Evolutionary conservation across 2,329 filamentous ascomycete genomes (phyloP).

Genomic region (Helotiales sp.): DNA sequence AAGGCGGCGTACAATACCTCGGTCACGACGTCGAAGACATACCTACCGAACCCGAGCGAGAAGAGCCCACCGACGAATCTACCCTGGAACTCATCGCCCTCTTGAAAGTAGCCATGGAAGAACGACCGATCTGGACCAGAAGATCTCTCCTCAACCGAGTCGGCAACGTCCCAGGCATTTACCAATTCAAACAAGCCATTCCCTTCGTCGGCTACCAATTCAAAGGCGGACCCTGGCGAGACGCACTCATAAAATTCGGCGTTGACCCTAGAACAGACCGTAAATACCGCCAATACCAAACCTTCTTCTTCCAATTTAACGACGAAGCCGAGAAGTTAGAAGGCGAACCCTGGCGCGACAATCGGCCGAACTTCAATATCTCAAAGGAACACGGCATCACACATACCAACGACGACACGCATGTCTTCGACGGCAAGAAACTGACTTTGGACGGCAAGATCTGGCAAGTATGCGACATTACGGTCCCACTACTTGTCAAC

Average conservation of each 20-base stretch:
- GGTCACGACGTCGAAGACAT: constrained; percentile 30
- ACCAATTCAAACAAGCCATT: constrained; percentile 72
- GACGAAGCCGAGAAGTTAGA: constrained; percentile 34
- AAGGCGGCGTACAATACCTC: constrained; percentile 35
- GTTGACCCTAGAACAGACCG: constrained; percentile 82
- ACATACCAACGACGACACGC: constrained; percentile 52
- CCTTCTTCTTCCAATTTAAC: constrained; percentile 79
- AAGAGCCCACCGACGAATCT: constrained; percentile 50
- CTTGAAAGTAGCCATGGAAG: constrained; percentile 68
- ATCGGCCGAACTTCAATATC: constrained; percentile 35
- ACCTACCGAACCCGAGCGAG: constrained; percentile 24
- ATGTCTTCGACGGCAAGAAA: constrained; percentile 82
- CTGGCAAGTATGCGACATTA: constrained; percentile 94
- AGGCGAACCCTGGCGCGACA: constrained; percentile 35
- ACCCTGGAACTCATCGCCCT: constrained; percentile 68
- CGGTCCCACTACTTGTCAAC: constrained; percentile 72
- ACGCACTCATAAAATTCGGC: constrained; percentile 84
- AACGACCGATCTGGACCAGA: constrained; percentile 85
- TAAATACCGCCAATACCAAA: constrained; percentile 83
- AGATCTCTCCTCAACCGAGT: constrained; percentile 80
- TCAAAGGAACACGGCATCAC: constrained; percentile 20
- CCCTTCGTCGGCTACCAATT: constrained; percentile 92
- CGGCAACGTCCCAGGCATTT: constrained; percentile 54
- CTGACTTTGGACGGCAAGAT: constrained; percentile 83
- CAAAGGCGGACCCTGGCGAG: constrained; percentile 88